Percentiles rank a stretch among this genome's conserved stretches.
Conservation (phyloP, 108 stramenopile genomes). For the Cylindrotheca fusiformis region DNA sequence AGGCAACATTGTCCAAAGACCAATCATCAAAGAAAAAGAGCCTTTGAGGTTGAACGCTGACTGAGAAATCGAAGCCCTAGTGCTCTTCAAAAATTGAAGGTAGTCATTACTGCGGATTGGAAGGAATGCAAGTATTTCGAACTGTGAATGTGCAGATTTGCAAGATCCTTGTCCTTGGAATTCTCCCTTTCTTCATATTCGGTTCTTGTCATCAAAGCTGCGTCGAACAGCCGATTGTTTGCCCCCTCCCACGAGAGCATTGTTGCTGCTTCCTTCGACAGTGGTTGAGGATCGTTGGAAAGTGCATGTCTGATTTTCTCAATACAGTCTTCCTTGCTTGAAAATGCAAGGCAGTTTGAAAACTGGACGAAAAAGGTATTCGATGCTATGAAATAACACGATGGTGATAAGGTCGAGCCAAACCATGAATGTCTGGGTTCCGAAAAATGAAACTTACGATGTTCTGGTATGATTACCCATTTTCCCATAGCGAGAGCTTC, state of each 20-base stretch:
- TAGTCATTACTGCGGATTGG: neutral
- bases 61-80: neutral
- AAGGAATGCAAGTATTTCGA: neutral
- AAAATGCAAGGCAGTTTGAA: conserved; percentile 75
- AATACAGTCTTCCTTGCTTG: conserved; percentile 72
- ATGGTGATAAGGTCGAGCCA: neutral
- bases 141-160: neutral
- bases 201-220: conserved; percentile 41
- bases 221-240: conserved; percentile 77
- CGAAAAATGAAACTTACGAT: conserved; percentile 35
- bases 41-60: too few species aligned
- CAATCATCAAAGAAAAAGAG: too few species aligned
- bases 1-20: too few species aligned
- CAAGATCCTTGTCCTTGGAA: neutral
- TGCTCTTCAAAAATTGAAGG: neutral
- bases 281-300: conserved; percentile 68
- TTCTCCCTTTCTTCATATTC: neutral
- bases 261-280: conserved; percentile 59
- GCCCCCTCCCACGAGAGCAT: conserved; percentile 93
- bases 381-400: conserved; percentile 33
- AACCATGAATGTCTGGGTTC: neutral
- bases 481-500: conserved; percentile 88
- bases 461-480: conserved; percentile 71
- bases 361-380: conserved; percentile 91
- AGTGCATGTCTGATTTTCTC: conserved; percentile 62